Conservation (phyloP, 495 filamentous ascomycete species). For the Thozetella sp. region DNA sequence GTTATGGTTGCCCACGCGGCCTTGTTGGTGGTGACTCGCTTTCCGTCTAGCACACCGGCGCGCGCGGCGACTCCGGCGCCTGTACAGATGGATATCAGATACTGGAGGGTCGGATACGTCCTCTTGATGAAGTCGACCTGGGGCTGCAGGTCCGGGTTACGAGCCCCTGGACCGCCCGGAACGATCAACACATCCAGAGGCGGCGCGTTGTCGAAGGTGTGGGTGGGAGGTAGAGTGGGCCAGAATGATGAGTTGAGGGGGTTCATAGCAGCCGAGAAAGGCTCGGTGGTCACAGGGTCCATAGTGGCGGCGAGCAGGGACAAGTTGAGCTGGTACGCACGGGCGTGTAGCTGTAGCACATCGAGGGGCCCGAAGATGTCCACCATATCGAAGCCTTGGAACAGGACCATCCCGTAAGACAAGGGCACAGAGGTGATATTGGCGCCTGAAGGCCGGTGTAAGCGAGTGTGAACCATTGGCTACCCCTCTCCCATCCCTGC, state of each 20-base stretch:
- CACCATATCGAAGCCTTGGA: slow-evolving; percentile 26
- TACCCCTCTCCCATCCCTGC: too few species aligned
- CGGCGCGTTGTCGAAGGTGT: slow-evolving; percentile 41
- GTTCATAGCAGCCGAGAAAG: slow-evolving; percentile 14
- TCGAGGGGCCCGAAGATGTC: slow-evolving; percentile 61
- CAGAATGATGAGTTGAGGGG: slow-evolving; percentile 21
- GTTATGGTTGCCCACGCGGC: not conserved
- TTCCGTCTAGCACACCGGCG: not conserved
- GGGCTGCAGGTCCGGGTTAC: slow-evolving; percentile 12
- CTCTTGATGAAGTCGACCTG: slow-evolving; percentile 16
- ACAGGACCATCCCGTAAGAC: slow-evolving; percentile 22
- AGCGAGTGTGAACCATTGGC: too few species aligned
- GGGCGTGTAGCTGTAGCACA: slow-evolving; percentile 50
- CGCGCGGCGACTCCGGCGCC: not conserved
- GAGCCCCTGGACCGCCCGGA: slow-evolving; percentile 46
- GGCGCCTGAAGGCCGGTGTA: too few species aligned
- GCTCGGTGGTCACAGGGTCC: slow-evolving; percentile 42
- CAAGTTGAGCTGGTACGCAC: slow-evolving; percentile 28
- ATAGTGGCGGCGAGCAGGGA: slow-evolving; percentile 43
- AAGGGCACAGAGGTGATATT: slow-evolving; percentile 1
- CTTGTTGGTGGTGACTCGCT: not conserved
- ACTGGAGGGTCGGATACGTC: not conserved
- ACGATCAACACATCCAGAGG: slow-evolving; percentile 57
- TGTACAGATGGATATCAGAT: not conserved
- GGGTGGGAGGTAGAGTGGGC: slow-evolving; percentile 48